phyloP scores from a whole-genome alignment of 2,329 filamentous ascomycete genomes.

The Macrophomina phaseolina region DNA sequence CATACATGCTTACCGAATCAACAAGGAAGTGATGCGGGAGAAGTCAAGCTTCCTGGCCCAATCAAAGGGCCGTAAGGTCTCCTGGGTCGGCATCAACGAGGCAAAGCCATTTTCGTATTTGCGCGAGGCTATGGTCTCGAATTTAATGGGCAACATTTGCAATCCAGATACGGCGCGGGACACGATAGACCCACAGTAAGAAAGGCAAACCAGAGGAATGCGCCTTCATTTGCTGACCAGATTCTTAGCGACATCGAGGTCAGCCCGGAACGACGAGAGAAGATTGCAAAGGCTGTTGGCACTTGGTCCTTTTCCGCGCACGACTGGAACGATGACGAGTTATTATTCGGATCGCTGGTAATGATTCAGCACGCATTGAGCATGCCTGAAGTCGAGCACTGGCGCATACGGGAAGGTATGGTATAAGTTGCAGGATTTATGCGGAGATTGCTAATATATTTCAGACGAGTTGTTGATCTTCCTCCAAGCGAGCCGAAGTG shows the following conservation, averaged over 20 bases:
- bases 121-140: conserved; percentile 90
- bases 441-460: conserved; percentile 32
- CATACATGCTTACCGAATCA: conserved; percentile 82
- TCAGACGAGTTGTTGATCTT: conserved; percentile 83
- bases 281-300: conserved; percentile 73
- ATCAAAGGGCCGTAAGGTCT: conserved; percentile 79
- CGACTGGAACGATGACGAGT: conserved; percentile 86
- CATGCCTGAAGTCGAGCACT: conserved; percentile 80
- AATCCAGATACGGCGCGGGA: conserved; percentile 68
- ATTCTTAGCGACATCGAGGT: conserved; percentile 67
- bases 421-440: conserved; percentile 14
- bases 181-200: conserved; percentile 66
- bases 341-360: conserved; percentile 80
- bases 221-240: conserved; percentile 32
- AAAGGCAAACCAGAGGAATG: conserved; percentile 31
- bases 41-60: conserved; percentile 74
- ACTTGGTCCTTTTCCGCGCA: conserved; percentile 91
- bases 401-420: conserved; percentile 76
- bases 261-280: conserved; percentile 65
- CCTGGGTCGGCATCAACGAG: conserved; percentile 88
- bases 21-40: conserved; percentile 76
- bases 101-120: conserved; percentile 88
- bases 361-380: conserved; percentile 90
- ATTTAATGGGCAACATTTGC: conserved; percentile 88
- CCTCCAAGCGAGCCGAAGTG: conserved; percentile 82